Base-by-base conservation (phyloP, 345 rosid species). In the Citrus glauca region DNA sequence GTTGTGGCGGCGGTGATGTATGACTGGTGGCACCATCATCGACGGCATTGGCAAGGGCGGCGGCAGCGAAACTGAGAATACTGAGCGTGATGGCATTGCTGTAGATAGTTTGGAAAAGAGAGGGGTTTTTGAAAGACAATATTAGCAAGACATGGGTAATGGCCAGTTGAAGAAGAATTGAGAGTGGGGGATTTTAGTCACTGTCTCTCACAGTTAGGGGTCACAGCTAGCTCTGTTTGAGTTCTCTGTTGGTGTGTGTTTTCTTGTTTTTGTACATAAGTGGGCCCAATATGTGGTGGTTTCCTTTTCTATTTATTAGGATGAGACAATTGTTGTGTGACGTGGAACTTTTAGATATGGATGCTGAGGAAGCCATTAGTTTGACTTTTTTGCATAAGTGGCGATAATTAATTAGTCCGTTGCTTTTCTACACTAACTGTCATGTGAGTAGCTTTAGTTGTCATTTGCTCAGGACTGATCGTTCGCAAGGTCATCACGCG, bases 81-180 rank as follows among this genome's bases (percentile, higher is more conserved):
- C 60, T 42, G 37, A 73, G 59, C 90, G 92, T 10, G 92, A 85
- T 68, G 90, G 92, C 93, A 89, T 89, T 76, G 48, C 77, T 5
- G 85, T 80, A 68, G 80, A 82, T 78, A 24, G 20, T 25, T 32
- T 17, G 22, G 28, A 77, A 78, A 76, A 17, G 63, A 73, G 82
- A 71, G 82, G 62, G 65, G 57, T 64, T 60, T 61, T 66, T 0
- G 9, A n/a, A 19, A 48, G 8, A 30, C 62, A 50, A 50, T 28
- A 42, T 62, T 42, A 65, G 62, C 2, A 14, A 65, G 50, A n/a
- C 71, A 64, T 48, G 45, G 32, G 7, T 22, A 56, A 28, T 11
- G 62, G 20, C 7, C 1, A 2, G 32, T 9, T 40, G 28, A 16
- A 48, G 69, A 27, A 42, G 69, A 60, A 28, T 5, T 38, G 60